These are phyloP conservation scores for Calonectria henricotiae DNA, from an alignment of 2,329 filamentous ascomycete species.

Conservation along the genomic window DNA sequence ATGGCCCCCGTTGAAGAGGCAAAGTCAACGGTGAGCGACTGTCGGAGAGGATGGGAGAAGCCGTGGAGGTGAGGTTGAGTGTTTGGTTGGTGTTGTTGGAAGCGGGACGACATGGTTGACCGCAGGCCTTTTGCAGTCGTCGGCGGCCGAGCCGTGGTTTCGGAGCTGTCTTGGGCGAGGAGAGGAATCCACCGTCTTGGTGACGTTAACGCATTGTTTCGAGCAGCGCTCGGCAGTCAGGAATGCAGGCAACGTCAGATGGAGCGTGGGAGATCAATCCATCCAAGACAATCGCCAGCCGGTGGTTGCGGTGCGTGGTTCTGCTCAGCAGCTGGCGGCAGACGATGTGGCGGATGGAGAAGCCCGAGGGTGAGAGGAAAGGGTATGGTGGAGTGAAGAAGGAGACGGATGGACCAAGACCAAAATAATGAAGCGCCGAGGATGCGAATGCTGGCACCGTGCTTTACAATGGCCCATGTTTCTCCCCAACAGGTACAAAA, in stretches of 20 bases:
- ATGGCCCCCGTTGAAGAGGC: constrained; percentile 61
- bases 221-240: constrained; percentile 49
- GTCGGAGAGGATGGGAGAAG: constrained; percentile 62
- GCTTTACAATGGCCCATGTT: constrained; percentile 37
- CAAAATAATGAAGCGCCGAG: constrained; percentile 35
- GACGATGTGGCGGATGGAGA: constrained; percentile 22
- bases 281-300: constrained; percentile 49
- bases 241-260: constrained; percentile 40
- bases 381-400: constrained; percentile 20
- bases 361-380: constrained; percentile 4
- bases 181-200: constrained; percentile 45
- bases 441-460: constrained; percentile 50
- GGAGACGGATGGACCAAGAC: constrained; percentile 29
- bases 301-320: constrained; percentile 15
- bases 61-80: constrained; percentile 42
- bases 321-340: constrained; percentile 34
- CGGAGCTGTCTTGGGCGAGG: constrained; percentile 41
- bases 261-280: constrained; percentile 43
- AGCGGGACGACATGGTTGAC: constrained; percentile 70
- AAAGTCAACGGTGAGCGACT: constrained; percentile 69
- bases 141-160: constrained; percentile 45
- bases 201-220: constrained; percentile 56
- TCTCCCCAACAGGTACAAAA: constrained; percentile 35
- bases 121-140: constrained; percentile 46
- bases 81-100: constrained; percentile 44